Percentiles rank a stretch among this genome's conserved stretches.
phyloP scores from a whole-genome alignment of 768 basidiomycete species.

The Trametes meyenii region DNA sequence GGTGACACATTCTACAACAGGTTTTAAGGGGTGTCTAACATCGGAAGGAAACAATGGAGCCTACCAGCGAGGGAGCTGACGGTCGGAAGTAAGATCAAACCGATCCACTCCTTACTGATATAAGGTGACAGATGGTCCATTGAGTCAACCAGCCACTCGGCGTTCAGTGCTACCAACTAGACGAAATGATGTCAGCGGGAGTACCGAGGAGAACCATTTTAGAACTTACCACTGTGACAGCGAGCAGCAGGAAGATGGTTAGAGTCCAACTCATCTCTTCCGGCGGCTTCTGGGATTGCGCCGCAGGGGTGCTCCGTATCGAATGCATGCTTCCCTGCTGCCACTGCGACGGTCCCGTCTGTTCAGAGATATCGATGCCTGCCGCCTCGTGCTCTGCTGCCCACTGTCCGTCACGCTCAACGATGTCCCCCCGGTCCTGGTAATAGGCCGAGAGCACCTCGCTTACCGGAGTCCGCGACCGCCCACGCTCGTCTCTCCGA shows the following conservation, averaged over 20 bases:
- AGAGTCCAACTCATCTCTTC: slow-evolving; percentile 60
- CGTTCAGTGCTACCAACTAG: slow-evolving; percentile 59
- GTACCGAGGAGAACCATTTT: neutral
- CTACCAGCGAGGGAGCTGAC: slow-evolving; percentile 79
- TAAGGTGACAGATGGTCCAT: slow-evolving; percentile 74
- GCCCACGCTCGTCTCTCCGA: neutral
- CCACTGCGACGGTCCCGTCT: neutral
- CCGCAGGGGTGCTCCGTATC: neutral
- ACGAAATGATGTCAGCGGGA: neutral
- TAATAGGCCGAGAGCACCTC: slow-evolving; percentile 27
- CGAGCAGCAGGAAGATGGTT: slow-evolving; percentile 54
- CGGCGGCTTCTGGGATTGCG: slow-evolving; percentile 11
- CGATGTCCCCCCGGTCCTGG: slow-evolving; percentile 9
- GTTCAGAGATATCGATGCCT: slow-evolving; percentile 1
- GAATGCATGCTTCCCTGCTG: neutral
- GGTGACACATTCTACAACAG: slow-evolving; percentile 74
- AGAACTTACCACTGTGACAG: slow-evolving; percentile 62
- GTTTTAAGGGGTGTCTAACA: neutral
- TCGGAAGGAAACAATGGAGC: slow-evolving; percentile 12
- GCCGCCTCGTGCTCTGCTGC: slow-evolving; percentile 41
- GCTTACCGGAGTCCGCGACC: slow-evolving; percentile 20
- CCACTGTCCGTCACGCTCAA: slow-evolving; percentile 16
- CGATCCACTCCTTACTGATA: slow-evolving; percentile 88
- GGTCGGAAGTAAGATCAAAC: slow-evolving; percentile 83
- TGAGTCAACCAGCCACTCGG: slow-evolving; percentile 78